Evolutionary conservation across 176 grass and related monocot genomes (phyloP).

Genomic region (Miscanthus lutarioriparius): DNA sequence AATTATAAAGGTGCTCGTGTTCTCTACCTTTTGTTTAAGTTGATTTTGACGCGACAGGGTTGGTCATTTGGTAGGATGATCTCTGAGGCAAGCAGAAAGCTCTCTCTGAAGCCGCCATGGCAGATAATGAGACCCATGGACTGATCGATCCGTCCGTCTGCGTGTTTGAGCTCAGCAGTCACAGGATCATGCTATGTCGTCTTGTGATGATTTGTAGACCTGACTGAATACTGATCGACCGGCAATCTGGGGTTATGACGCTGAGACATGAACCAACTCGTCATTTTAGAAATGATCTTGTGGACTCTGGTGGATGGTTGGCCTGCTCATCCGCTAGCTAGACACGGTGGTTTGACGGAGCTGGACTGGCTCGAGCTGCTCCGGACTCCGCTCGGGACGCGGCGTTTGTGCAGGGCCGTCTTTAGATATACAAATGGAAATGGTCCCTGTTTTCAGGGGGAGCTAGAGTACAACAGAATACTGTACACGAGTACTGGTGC

Average conservation of each 20-base stretch:
- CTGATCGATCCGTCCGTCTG: neutral
- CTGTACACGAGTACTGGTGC: too few species aligned
- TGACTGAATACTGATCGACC: neutral
- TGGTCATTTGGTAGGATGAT: neutral
- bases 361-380: neutral
- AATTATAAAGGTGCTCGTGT: neutral
- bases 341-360: neutral
- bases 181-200: neutral
- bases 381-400: neutral
- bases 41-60: neutral
- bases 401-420: neutral
- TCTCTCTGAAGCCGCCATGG: too few species aligned
- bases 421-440: too few species aligned
- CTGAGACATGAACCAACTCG: neutral
- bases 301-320: neutral
- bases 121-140: neutral
- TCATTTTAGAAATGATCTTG: neutral
- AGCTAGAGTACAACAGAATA: too few species aligned
- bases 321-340: neutral
- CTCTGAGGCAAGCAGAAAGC: neutral
- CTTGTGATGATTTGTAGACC: neutral
- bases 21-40: neutral
- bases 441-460: too few species aligned
- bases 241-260: neutral
- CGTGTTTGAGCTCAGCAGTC: neutral